Conservation (phyloP, 495 filamentous ascomycete genomes). For the Chlorociboria aeruginascens region DNA sequence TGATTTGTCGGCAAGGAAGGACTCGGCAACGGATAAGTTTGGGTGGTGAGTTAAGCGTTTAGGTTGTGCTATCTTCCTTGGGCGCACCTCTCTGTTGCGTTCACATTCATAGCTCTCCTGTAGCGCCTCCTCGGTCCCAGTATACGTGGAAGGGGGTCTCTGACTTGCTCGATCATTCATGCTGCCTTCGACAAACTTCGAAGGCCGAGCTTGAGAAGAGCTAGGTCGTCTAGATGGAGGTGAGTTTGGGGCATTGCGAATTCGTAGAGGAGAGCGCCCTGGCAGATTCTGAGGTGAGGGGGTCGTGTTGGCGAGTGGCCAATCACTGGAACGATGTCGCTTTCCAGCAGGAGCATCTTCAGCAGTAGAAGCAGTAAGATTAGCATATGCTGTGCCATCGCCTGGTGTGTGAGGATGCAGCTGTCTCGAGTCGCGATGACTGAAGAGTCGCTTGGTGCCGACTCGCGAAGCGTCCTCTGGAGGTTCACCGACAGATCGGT, state of each 20-base stretch:
- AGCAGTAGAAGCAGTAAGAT: not conserved
- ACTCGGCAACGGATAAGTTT: not conserved
- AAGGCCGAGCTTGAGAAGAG: conserved; percentile 30
- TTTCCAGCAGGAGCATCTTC: conserved; percentile 20
- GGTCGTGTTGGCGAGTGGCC: conserved; percentile 29
- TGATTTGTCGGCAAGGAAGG: conserved; percentile 2
- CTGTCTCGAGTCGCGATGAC: conserved; percentile 9
- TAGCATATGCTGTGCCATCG: not conserved
- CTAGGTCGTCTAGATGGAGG: conserved; percentile 16
- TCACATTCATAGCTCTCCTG: conserved; percentile 3
- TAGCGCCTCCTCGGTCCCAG: conserved; percentile 33
- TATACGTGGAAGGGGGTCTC: conserved; percentile 50
- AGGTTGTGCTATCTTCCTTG: conserved; percentile 1
- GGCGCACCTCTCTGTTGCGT: not conserved
- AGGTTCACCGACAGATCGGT: not conserved
- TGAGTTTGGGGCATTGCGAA: conserved; percentile 12
- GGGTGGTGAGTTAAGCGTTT: conserved; percentile 2
- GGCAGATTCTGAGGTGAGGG: not conserved
- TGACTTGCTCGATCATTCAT: conserved; percentile 68
- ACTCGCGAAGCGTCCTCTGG: not conserved
- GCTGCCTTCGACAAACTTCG: conserved; percentile 59
- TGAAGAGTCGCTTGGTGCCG: conserved; percentile 17
- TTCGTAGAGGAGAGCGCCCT: not conserved
- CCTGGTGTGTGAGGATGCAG: not conserved
- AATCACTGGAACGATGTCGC: conserved; percentile 35